A percentile compares a stretch with the other conserved stretches of the same genome.
phyloP scores from a whole-genome alignment of 306 rosid species.

The Dicorynia guianensis region DNA sequence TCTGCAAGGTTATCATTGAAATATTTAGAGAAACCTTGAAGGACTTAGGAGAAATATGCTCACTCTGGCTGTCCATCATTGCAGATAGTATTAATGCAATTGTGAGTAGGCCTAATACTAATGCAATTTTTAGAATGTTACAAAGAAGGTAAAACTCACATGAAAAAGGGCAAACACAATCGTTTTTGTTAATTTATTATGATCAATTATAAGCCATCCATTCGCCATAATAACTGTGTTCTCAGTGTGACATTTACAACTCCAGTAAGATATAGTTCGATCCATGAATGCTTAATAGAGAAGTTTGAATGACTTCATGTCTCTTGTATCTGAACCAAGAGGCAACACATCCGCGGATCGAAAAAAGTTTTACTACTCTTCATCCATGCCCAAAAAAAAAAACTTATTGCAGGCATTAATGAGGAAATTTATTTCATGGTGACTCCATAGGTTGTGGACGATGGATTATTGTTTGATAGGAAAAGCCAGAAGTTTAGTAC shows the following conservation, averaged over 20 bases:
- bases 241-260: slow-evolving; percentile 24
- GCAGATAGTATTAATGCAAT: slow-evolving; percentile 24
- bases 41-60: slow-evolving; percentile 16
- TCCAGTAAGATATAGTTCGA: slow-evolving; percentile 10
- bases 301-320: background rate
- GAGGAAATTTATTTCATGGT: slow-evolving; percentile 11
- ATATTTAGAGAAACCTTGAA: background rate
- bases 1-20: slow-evolving; percentile 49
- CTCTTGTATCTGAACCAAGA: slow-evolving; percentile 27
- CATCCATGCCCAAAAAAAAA: no score
- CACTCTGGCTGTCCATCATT: slow-evolving; percentile 23
- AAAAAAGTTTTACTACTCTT: slow-evolving; percentile 6
- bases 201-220: slow-evolving; percentile 7
- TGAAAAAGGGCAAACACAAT: background rate
- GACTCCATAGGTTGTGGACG: slow-evolving; percentile 26
- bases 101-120: slow-evolving; percentile 3
- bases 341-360: slow-evolving; percentile 3
- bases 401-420: no score
- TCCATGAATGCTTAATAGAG: slow-evolving; percentile 24
- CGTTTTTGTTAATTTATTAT: slow-evolving; percentile 18
- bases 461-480: slow-evolving; percentile 11
- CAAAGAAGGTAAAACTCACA: background rate
- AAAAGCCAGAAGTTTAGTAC: slow-evolving; percentile 20
- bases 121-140: slow-evolving; percentile 19
- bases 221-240: slow-evolving; percentile 8